Percentiles rank a stretch among this genome's conserved stretches.
phyloP scores from a whole-genome alignment of 352 stramenopile species.

The Phytophthora lateralis region DNA sequence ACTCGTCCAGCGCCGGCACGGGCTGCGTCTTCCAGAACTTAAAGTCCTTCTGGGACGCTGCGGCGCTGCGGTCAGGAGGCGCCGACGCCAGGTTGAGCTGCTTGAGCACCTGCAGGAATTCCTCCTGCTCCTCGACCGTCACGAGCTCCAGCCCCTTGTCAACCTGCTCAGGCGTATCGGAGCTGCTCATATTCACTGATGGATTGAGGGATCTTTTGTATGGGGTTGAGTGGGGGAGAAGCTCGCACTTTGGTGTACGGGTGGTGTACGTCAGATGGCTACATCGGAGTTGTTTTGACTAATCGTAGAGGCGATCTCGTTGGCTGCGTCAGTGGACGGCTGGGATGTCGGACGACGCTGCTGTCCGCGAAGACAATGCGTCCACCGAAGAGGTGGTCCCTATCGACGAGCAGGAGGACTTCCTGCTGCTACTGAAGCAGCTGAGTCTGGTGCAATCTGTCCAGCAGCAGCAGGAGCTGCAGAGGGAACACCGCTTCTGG shows the following conservation, averaged over 20 bases:
- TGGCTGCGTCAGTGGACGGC: neutral
- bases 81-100: slow-evolving; percentile 58
- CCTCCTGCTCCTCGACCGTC: slow-evolving; percentile 70
- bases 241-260: neutral
- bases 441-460: slow-evolving; percentile 52
- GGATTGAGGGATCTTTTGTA: slow-evolving; percentile 11
- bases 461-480: slow-evolving; percentile 21
- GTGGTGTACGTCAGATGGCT: neutral
- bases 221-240: neutral
- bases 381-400: neutral
- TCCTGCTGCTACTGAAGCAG: slow-evolving; percentile 68
- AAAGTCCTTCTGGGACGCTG: slow-evolving; percentile 63
- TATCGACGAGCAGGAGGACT: slow-evolving; percentile 69
- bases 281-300: neutral
- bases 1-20: slow-evolving; percentile 74
- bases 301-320: neutral
- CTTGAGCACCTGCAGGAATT: slow-evolving; percentile 73
- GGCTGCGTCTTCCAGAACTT: slow-evolving; percentile 96
- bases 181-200: slow-evolving; percentile 20
- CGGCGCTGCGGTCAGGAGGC: slow-evolving; percentile 17
- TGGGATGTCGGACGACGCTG: neutral
- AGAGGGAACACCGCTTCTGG: slow-evolving; percentile 90
- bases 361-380: neutral
- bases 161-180: slow-evolving; percentile 1
- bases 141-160: slow-evolving; percentile 52